Evolutionary conservation across 1,284 basidiomycete genomes (phyloP).

Genomic region (Afroboletus lepidellus): DNA sequence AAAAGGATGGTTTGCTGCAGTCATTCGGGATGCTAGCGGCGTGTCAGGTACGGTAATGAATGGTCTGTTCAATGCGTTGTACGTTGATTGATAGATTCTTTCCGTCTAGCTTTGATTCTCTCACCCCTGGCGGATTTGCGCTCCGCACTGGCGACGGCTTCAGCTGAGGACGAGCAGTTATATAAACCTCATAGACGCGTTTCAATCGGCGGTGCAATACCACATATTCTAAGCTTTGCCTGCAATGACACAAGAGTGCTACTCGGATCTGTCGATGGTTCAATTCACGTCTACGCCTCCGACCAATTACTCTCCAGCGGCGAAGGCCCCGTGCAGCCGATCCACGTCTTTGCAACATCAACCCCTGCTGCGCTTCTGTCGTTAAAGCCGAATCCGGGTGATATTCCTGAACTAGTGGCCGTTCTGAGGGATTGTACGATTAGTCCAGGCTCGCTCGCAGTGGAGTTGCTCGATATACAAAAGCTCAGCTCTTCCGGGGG

Average conservation of each 20-base stretch:
- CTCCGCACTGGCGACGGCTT: constrained; percentile 42
- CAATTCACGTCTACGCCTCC: constrained; percentile 58
- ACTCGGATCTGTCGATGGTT: constrained; percentile 57
- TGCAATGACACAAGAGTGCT: constrained; percentile 57
- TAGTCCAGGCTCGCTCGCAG: constrained; percentile 35
- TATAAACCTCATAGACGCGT: constrained; percentile 52
- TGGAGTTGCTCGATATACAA: constrained; percentile 58
- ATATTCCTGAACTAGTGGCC: constrained; percentile 58
- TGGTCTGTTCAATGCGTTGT: not conserved
- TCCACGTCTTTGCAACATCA: constrained; percentile 48
- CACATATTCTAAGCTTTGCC: constrained; percentile 54
- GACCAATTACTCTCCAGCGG: constrained; percentile 46
- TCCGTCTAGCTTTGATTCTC: constrained; percentile 48
- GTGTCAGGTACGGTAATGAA: constrained; percentile 40
- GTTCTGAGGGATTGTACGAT: constrained; percentile 49
- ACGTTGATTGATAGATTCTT: not conserved
- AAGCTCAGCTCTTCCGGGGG: constrained; percentile 55
- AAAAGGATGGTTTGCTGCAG: constrained; percentile 66
- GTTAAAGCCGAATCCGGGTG: constrained; percentile 65
- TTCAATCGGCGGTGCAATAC: constrained; percentile 42
- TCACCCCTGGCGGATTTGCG: constrained; percentile 60
- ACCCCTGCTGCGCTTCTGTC: constrained; percentile 45
- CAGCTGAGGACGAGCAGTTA: constrained; percentile 38
- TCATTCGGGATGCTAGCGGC: constrained; percentile 38
- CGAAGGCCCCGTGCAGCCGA: constrained; percentile 41